Evolutionary conservation across 805 yeast species (phyloP).

Genomic region (Monosporozyma siamensis): DNA sequence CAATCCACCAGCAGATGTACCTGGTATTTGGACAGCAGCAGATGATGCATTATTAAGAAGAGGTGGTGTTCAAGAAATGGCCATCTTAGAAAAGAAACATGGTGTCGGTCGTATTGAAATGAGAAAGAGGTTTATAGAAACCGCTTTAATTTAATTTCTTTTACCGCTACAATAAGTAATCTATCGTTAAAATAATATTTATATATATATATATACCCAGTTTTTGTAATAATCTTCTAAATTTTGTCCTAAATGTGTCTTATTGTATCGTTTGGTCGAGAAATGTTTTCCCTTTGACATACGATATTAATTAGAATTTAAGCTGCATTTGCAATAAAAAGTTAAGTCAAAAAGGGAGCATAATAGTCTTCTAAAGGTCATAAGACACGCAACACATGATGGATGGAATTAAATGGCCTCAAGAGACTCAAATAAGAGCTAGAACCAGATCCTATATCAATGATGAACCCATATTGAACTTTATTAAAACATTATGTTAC

Average conservation of each 20-base stretch:
- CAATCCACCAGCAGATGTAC: conserved; percentile 35
- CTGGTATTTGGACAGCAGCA: conserved; percentile 40
- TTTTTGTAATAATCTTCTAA: too few relatives aligned
- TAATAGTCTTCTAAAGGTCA: too few relatives aligned
- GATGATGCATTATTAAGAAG: conserved; percentile 34
- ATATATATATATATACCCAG: too few relatives aligned
- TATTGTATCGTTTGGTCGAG: too few relatives aligned
- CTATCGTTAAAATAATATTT: too few relatives aligned
- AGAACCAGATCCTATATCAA: background rate
- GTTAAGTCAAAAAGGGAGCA: too few relatives aligned
- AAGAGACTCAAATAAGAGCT: conserved; percentile 14
- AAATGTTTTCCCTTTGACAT: too few relatives aligned
- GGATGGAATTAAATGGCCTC: conserved; percentile 15
- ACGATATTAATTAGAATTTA: too few relatives aligned
- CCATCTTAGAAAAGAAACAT: conserved; percentile 31
- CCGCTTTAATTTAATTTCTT: background rate
- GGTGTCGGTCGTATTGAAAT: conserved; percentile 35
- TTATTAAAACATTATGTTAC: conserved; percentile 24
- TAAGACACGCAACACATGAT: too few relatives aligned
- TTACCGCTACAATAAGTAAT: too few relatives aligned
- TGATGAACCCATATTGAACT: conserved; percentile 16
- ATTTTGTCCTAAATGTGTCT: too few relatives aligned
- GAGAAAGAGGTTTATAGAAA: conserved; percentile 32
- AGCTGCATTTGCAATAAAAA: too few relatives aligned
- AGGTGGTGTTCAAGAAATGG: conserved; percentile 29